A percentile compares a stretch with the other conserved stretches of the same genome.
phyloP scores from a whole-genome alignment of 2,329 filamentous ascomycete species.

The Aspergillus carbonarius region DNA sequence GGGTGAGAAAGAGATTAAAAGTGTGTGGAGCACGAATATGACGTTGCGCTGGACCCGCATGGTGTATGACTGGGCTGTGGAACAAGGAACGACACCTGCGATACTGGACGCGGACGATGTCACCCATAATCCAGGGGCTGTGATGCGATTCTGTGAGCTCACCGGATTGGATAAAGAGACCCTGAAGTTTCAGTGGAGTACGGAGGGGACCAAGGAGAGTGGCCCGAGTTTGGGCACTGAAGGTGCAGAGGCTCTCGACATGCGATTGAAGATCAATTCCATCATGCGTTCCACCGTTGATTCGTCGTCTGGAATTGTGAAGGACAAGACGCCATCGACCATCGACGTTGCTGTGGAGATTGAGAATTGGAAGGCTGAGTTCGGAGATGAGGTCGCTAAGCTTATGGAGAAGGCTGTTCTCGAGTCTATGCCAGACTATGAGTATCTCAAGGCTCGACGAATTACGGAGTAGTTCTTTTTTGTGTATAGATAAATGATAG shows the following conservation, averaged over 20 bases:
- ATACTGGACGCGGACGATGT: slow-evolving; percentile 42
- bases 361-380: slow-evolving; percentile 39
- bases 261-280: background rate
- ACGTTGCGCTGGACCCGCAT: slow-evolving; percentile 32
- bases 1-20: slow-evolving; percentile 16
- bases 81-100: slow-evolving; percentile 25
- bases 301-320: slow-evolving; percentile 34
- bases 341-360: slow-evolving; percentile 36
- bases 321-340: slow-evolving; percentile 28
- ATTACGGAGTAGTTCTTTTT: slow-evolving; percentile 4
- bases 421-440: slow-evolving; percentile 42
- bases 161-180: slow-evolving; percentile 34
- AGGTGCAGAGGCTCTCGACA: background rate
- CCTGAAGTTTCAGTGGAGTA: slow-evolving; percentile 35
- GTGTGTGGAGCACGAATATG: slow-evolving; percentile 23
- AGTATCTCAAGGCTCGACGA: slow-evolving; percentile 33
- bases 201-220: slow-evolving; percentile 4
- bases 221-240: background rate
- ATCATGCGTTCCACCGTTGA: slow-evolving; percentile 32
- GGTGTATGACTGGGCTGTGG: slow-evolving; percentile 38
- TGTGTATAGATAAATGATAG: background rate
- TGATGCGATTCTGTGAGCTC: slow-evolving; percentile 27
- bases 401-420: slow-evolving; percentile 27
- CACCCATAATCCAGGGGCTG: slow-evolving; percentile 33
- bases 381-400: slow-evolving; percentile 29